Evolutionary conservation across 345 rosid genomes (phyloP), one percentile per base, ranked within the genome.

Genomic region (Melaleuca quinquenervia): DNA sequence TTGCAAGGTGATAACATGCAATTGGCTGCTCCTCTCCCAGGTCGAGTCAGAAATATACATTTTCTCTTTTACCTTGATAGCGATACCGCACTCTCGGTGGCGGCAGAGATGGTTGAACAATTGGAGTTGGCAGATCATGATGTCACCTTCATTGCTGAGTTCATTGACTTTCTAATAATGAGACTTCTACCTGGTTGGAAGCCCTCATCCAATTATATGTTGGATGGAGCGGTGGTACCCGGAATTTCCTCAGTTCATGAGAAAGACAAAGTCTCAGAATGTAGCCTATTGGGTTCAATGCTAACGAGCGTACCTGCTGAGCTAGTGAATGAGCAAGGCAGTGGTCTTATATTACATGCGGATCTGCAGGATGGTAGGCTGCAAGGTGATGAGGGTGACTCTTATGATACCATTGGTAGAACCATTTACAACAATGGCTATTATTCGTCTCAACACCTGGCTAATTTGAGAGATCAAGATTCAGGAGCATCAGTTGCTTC

Each of bases 91-190:
- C 84, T 88, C 44, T 91, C 94, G 3, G 93, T 95, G 55, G 95
- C 96, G 11, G 89, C 89, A 32, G 99, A 96, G 90, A 95, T 96
- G 98, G 98, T 91, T 82, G 96, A 94, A 87, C 95, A 93, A 86
- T 90, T 95, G 85, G 95, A 91, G 87, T 90, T 96, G 85, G 88
- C 93, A 54, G 89, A 90, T 75, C 94, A 94, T 88, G 97, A 96
- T 86, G 95, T 94, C 84, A 88, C 87, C 84, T 91, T 94, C 87
- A 94, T 95, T 87, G 94, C 96, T 82, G 94, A 93, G 89, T 88
- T 95, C 87, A 95, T 93, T 32, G 95, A 93, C 88, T 91, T 88
- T 84, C 88, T 95, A 91, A 93, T 95, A 85, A 84, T 83, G 89
- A 92, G 90, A 86, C 91, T 95, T 45, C 83, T 88, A 82, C 93